These are phyloP conservation scores for Microascus cirrosus DNA, from an alignment of 2,329 filamentous ascomycete species.

Conservation along the genomic window DNA sequence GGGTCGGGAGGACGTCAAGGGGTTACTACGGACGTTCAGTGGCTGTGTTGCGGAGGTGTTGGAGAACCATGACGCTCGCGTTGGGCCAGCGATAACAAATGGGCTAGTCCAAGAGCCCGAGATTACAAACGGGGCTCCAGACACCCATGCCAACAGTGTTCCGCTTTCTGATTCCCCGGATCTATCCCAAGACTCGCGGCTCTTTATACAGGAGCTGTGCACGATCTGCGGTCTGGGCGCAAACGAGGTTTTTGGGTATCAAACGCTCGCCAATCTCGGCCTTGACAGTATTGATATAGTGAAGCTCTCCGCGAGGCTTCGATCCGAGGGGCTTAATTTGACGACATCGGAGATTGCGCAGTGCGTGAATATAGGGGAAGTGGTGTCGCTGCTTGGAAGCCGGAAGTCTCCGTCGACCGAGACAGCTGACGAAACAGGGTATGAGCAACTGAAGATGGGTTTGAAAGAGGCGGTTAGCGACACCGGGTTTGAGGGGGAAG, in stretches of 20 bases:
- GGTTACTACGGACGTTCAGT: constrained; percentile 27
- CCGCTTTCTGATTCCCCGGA: neutral
- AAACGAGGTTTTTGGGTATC: constrained; percentile 40
- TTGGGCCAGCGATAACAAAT: neutral
- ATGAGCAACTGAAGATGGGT: constrained; percentile 13
- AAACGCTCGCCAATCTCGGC: constrained; percentile 69
- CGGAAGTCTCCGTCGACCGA: neutral
- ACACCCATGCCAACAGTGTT: neutral
- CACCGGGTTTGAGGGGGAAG: constrained; percentile 15
- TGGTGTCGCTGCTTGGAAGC: constrained; percentile 20
- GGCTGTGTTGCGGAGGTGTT: neutral
- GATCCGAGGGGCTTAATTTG: constrained; percentile 45
- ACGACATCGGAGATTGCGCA: constrained; percentile 70
- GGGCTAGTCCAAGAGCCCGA: neutral
- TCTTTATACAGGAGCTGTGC: constrained; percentile 44
- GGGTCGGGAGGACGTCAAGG: constrained; percentile 18
- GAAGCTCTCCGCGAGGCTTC: constrained; percentile 66
- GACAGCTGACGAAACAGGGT: neutral
- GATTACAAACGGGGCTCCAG: neutral
- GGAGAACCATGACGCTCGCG: neutral
- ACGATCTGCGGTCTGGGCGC: constrained; percentile 42
- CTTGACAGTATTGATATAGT: constrained; percentile 90
- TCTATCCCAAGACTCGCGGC: neutral
- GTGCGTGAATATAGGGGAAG: constrained; percentile 53
- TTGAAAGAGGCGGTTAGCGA: constrained; percentile 26